Evolutionary conservation across 345 rosid species (phyloP).

Genomic region (Dimocarpus longan): DNA sequence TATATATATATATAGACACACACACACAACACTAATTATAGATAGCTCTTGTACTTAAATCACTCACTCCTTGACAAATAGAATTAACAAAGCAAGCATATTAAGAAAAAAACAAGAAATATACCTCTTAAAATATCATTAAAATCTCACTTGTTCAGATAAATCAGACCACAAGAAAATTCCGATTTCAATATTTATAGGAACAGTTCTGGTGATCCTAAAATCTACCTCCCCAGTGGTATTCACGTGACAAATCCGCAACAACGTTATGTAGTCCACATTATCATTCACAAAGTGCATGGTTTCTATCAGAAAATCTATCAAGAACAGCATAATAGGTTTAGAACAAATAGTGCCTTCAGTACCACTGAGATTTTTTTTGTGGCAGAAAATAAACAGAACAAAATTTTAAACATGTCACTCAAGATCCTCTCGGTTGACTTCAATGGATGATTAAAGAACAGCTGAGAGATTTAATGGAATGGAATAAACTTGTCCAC

Average conservation of each 20-base stretch:
- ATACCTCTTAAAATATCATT: no score
- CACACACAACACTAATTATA: no score
- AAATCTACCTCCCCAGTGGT: no score
- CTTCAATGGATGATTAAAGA: conserved; percentile 7
- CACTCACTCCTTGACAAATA: neutral
- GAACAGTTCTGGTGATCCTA: no score
- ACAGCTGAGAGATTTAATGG: neutral
- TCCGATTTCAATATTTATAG: no score
- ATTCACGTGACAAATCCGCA: no score
- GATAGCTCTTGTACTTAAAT: no score
- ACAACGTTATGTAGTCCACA: neutral
- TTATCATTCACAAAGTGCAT: neutral
- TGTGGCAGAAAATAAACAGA: neutral
- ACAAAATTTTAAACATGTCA: neutral
- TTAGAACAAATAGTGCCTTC: neutral
- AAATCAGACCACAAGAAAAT: no score
- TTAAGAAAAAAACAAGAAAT: no score
- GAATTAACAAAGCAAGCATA: neutral
- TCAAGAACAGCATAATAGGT: neutral
- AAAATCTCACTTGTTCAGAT: no score
- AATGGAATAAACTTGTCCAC: conserved; percentile 33
- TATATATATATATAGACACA: no score
- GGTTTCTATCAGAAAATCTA: neutral
- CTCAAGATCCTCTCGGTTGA: neutral
- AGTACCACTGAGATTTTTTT: neutral